Conservation (phyloP, 1,139 yeast genomes). For the Blastobotrys arbuscula region DNA sequence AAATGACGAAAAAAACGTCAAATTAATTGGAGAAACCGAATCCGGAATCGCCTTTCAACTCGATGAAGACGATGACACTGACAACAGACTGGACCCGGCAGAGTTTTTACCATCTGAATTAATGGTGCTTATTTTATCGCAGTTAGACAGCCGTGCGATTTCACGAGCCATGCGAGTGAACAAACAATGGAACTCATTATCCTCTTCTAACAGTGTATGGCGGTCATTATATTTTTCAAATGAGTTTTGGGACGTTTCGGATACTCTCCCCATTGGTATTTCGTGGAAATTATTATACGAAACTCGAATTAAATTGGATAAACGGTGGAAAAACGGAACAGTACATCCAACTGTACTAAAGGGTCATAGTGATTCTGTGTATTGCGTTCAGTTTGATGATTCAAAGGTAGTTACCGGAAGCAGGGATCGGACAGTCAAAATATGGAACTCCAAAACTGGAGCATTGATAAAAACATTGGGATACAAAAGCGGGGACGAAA, state of each 20-base stretch:
- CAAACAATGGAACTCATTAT: constrained; percentile 23
- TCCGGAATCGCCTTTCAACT: neutral
- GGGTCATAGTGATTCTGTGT: constrained; percentile 36
- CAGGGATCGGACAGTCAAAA: constrained; percentile 32
- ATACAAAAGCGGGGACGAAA: constrained; percentile 4
- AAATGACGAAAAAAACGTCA: too few relatives aligned
- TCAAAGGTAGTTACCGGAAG: constrained; percentile 35
- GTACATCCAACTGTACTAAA: constrained; percentile 24
- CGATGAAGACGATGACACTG: too few relatives aligned
- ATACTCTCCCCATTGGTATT: constrained; percentile 15
- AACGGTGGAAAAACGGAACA: constrained; percentile 28
- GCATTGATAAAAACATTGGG: constrained; percentile 25
- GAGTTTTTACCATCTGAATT: constrained; percentile 29
- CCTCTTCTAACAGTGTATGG: constrained; percentile 28
- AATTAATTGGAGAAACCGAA: too few relatives aligned
- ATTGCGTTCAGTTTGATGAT: constrained; percentile 34
- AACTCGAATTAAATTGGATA: constrained; percentile 27
- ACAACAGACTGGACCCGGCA: constrained; percentile 22
- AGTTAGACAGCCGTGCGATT: constrained; percentile 22
- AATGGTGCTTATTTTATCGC: constrained; percentile 21
- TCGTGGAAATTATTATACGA: constrained; percentile 29
- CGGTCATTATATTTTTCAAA: constrained; percentile 20
- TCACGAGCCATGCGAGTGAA: constrained; percentile 25
- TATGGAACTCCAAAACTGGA: constrained; percentile 33
- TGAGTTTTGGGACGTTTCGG: constrained; percentile 20